Conservation (phyloP, 176 grass and related monocot species). For the Dactylis glomerata region DNA sequence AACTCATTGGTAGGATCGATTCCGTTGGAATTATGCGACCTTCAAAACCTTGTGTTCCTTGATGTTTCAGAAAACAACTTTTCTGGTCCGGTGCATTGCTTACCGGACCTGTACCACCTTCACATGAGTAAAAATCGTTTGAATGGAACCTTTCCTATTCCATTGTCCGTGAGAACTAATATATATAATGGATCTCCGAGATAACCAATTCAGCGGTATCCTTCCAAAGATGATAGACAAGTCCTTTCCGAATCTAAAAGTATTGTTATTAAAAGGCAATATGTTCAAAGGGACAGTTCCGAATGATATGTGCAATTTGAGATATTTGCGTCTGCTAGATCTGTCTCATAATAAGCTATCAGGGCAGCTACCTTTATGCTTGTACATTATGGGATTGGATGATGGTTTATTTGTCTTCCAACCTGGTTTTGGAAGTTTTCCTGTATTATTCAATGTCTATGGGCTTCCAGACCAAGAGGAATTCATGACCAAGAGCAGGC, state of each 20-base stretch:
- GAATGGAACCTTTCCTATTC: conserved; percentile 18
- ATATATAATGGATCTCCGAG: conserved; percentile 15
- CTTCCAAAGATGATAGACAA: conserved; percentile 13
- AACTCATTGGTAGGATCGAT: conserved; percentile 22
- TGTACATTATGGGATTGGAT: conserved; percentile 21
- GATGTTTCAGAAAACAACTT: conserved; percentile 43
- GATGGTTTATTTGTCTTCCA: no score
- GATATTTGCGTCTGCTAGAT: conserved; percentile 21
- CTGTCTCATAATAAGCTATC: conserved; percentile 31
- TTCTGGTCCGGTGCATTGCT: not conserved
- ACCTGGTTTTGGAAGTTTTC: no score
- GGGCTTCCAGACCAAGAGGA: not conserved
- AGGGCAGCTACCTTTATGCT: conserved; percentile 25
- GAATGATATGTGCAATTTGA: conserved; percentile 14
- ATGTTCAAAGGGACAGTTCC: conserved; percentile 27
- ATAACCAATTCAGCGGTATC: conserved; percentile 20
- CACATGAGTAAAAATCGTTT: conserved; percentile 27
- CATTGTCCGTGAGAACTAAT: not conserved
- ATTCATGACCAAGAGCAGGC: conserved; percentile 26
- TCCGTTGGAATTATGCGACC: not conserved
- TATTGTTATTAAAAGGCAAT: conserved; percentile 31
- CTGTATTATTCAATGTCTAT: no score
- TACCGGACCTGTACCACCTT: not conserved
- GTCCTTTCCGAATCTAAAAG: conserved; percentile 12
- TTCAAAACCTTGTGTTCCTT: not conserved